These are phyloP conservation scores for Chlorella sorokiniana DNA, from an alignment of 139 green algal species.

Conservation along the genomic window DNA sequence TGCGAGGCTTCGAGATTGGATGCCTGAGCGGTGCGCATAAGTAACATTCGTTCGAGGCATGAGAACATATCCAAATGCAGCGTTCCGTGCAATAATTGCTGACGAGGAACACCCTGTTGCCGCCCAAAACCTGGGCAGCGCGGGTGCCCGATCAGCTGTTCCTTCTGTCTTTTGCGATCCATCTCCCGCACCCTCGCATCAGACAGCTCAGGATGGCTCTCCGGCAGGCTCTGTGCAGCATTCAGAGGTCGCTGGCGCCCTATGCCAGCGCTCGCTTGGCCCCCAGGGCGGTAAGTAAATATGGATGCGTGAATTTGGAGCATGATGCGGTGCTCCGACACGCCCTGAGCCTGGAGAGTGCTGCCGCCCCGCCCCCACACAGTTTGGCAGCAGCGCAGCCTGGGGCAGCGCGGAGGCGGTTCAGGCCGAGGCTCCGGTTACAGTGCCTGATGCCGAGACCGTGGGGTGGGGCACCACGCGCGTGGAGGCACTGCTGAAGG, in stretches of 20 bases:
- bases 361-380: neutral
- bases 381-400: slow-evolving; percentile 2
- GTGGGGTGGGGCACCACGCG: slow-evolving; percentile 42
- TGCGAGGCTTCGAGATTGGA: too few species aligned
- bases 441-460: slow-evolving; percentile 42
- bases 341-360: neutral
- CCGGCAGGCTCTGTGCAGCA: neutral
- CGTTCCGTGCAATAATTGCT: too few species aligned
- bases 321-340: neutral
- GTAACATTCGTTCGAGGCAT: too few species aligned
- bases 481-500: slow-evolving; percentile 29
- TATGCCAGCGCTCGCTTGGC: slow-evolving; percentile 4
- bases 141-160: neutral
- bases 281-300: slow-evolving; percentile 8
- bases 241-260: slow-evolving; percentile 22
- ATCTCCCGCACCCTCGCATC: neutral
- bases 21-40: too few species aligned
- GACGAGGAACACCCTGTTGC: too few species aligned
- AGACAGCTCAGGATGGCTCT: slow-evolving; percentile 21
- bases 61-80: too few species aligned
- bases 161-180: neutral
- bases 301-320: neutral
- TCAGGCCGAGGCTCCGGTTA: neutral
- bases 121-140: neutral
- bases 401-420: slow-evolving; percentile 17